phyloP scores from a whole-genome alignment of 1,139 yeast genomes.

The Arxiozyma heterogenica region DNA sequence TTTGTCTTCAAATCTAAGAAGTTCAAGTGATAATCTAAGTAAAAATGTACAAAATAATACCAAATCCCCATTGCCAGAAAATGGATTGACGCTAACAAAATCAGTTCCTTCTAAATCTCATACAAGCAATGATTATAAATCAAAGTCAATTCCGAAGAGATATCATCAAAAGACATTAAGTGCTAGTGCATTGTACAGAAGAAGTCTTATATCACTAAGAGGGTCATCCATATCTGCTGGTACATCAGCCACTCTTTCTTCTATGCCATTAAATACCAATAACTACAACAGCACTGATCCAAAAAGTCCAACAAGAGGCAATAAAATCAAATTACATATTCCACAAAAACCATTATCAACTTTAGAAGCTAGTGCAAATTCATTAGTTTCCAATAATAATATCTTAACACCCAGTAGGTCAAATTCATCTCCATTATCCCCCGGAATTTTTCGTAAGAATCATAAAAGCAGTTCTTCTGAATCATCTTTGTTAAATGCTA shows the following conservation, averaged over 20 bases:
- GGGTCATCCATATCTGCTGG: constrained; percentile 21
- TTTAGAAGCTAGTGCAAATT: constrained; percentile 38
- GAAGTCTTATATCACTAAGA: constrained; percentile 29
- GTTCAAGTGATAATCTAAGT: constrained; percentile 24
- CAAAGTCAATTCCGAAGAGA: constrained; percentile 7
- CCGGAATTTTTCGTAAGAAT: constrained; percentile 51
- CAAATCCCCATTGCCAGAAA: constrained; percentile 23
- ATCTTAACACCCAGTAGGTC: constrained; percentile 23
- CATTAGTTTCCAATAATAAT: constrained; percentile 26
- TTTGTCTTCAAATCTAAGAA: constrained; percentile 8
- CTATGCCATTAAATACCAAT: constrained; percentile 7
- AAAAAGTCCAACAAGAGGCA: constrained; percentile 9
- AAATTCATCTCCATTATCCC: constrained; percentile 32
- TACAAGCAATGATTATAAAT: constrained; percentile 9
- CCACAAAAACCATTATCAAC: constrained; percentile 47
- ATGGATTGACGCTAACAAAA: constrained; percentile 11
- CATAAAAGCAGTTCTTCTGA: constrained; percentile 51
- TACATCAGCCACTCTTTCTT: background rate
- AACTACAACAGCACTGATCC: constrained; percentile 2
- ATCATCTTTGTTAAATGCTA: constrained; percentile 35
- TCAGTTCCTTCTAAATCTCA: constrained; percentile 5
- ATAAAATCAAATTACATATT: constrained; percentile 27
- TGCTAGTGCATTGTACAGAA: constrained; percentile 28
- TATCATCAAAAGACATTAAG: constrained; percentile 27
- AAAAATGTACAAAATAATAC: constrained; percentile 9